Evolutionary conservation across 139 green algal genomes (phyloP), one percentile per base, ranked within the genome.

Genomic region (Haematococcus lacustris): DNA sequence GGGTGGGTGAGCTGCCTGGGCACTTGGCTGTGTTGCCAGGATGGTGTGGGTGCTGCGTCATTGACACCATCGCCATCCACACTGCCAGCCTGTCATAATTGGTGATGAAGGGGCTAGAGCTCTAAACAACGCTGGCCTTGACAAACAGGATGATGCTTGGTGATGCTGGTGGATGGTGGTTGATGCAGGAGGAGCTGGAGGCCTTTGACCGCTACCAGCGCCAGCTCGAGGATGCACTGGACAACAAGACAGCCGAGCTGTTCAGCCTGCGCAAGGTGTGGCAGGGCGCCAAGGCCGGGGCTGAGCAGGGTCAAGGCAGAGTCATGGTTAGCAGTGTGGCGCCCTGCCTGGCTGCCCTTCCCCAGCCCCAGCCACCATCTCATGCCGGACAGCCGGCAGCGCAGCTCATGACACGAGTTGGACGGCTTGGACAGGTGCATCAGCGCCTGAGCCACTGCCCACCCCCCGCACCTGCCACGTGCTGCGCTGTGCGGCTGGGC

Each of bases 241-340:
- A 98, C 80, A 74, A 76, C 67, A 91, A 90, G 68, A 97, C 89
- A 6, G 87, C 89, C 4, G 91, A 97, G 84, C 81, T 98, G 38
- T 93, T 97, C 34, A 78, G 72, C 13, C 69, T 96, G 65, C 67
- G 88, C 5, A 87, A 85, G 68, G 85, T 71, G 64, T 7, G 6
- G 53, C 53, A 6, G 32, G 13, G 47, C 47, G 13, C 13, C 47
- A 21, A 57, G 13, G 47, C 47, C 13, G 21, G 13, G 47, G 13
- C 21, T 57, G 47, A 57, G 13, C 47, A 57, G 13, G 47, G 13
- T n/a, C 21, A 57, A 28, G 13, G 47, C 21, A 28, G 13, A 21
- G 21, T 57, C 47, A 57, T 57, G 47, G 13, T n/a, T 57, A 57
- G 47, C 21, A 21, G 13, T 57, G 13, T 13, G 21, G 13, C 47